Evolutionary conservation across 129 eudicot species (phyloP).

Genomic region (Centaurea solstitialis): DNA sequence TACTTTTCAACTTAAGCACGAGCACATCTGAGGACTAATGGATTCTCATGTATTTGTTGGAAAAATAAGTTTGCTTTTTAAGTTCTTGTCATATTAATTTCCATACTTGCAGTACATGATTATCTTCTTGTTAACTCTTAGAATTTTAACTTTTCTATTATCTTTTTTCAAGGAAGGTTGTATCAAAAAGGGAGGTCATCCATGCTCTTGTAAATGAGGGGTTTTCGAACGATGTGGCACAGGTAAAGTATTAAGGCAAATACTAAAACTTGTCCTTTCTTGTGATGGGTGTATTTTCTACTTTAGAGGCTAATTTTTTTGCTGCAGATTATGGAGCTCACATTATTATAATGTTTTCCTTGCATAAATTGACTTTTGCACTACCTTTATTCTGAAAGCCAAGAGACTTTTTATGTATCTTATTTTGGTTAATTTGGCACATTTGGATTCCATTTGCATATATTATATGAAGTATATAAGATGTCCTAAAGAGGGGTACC

Average conservation of each 20-base stretch:
- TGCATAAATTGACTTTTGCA: slow-evolving; percentile 1
- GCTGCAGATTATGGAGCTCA: neutral
- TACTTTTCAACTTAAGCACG: neutral
- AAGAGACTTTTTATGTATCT: neutral
- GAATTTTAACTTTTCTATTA: slow-evolving; percentile 18
- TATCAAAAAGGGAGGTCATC: slow-evolving; percentile 69
- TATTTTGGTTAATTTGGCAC: neutral
- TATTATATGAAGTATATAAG: neutral
- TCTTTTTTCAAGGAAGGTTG: slow-evolving; percentile 73
- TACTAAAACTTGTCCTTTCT: slow-evolving; percentile 6
- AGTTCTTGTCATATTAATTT: neutral
- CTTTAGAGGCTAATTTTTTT: slow-evolving; percentile 2
- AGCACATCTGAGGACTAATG: neutral
- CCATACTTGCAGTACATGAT: neutral
- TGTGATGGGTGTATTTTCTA: neutral
- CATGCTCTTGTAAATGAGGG: slow-evolving; percentile 68
- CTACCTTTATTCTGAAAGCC: slow-evolving; percentile 8
- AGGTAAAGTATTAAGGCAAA: slow-evolving; percentile 44
- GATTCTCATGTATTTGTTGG: neutral
- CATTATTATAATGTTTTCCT: slow-evolving; percentile 4
- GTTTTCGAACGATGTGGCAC: slow-evolving; percentile 90
- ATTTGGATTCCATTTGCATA: neutral
- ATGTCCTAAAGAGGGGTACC: neutral
- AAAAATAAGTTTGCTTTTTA: neutral
- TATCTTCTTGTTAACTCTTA: slow-evolving; percentile 11